Conservation (phyloP, 208 protist genomes). For the Crithidia fasciculata region DNA sequence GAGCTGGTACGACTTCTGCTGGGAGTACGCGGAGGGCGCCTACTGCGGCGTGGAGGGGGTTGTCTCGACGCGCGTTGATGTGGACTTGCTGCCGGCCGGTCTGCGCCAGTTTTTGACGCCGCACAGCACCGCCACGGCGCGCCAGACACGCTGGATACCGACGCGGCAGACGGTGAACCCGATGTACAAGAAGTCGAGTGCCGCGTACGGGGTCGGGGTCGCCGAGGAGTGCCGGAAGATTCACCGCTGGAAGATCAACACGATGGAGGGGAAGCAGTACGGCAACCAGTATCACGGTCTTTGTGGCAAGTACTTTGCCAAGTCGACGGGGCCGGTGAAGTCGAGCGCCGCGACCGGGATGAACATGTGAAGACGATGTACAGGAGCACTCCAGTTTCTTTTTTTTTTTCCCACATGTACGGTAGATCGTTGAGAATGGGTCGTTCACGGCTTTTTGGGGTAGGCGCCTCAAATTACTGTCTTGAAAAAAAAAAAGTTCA, state of each 20-base stretch:
- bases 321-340: slow-evolving; percentile 39
- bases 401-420: too few species aligned
- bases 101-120: slow-evolving; percentile 70
- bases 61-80: slow-evolving; percentile 74
- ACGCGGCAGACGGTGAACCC: slow-evolving; percentile 49
- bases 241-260: slow-evolving; percentile 70
- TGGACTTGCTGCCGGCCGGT: slow-evolving; percentile 52
- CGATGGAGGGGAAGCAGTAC: slow-evolving; percentile 72
- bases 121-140: slow-evolving; percentile 36
- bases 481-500: too few species aligned
- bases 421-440: too few species aligned
- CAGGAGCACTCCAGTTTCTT: neutral
- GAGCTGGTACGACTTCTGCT: slow-evolving; percentile 83
- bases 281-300: slow-evolving; percentile 78
- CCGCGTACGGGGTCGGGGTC: slow-evolving; percentile 73
- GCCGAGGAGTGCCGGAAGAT: slow-evolving; percentile 62
- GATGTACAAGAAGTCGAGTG: slow-evolving; percentile 81
- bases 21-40: slow-evolving; percentile 76
- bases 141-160: slow-evolving; percentile 37
- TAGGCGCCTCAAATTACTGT: too few species aligned
- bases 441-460: too few species aligned
- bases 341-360: slow-evolving; percentile 68
- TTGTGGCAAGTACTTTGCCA: slow-evolving; percentile 67
- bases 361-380: slow-evolving; percentile 59
- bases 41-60: slow-evolving; percentile 71